Base-by-base conservation (phyloP, 805 yeast species). In the Lachancea fermentati region DNA sequence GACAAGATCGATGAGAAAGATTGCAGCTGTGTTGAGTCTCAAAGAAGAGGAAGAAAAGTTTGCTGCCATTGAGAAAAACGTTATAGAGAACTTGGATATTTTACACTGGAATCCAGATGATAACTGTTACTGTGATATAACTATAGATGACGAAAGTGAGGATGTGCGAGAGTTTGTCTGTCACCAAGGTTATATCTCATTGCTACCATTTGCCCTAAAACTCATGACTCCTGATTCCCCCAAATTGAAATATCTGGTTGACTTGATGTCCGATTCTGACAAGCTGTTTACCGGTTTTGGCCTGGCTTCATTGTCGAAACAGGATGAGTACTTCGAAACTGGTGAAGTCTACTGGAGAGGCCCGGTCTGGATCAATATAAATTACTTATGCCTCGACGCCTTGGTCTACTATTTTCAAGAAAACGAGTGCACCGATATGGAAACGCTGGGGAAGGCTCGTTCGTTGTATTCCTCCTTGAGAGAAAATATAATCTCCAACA, bases 271-370 rank as follows among this genome's bases (percentile, higher is more conserved):
- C 4, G 84, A 89, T 53, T 84, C 88, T 1, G 75, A 77, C 9
- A 79, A 81, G 52, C 63, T 93, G 39, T 89, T 93, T 84, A 65
- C 86, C 5, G 73, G 72, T 1, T 87, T 58, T 50, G 98, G 98
- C 11, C 67, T 93, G 28, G 71, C 96, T 47, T 84, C 95, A 0
- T 66, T 93, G 28, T 84, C 96, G 1, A 78, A 77, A 52, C 51
- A 69, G 4, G 89, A 85, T 51, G 66, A 66, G 15, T 65, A 55
- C 43, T 93, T 82, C 63, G 83, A 83, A 41, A 75, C 80, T 0
- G 91, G 73, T 5, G 98, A 93, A 56, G 81, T 91, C 62, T 93
- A 93, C 66, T 93, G 98, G 98, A 75, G 96, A 47, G 93, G 96
- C 1, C 86, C 94, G 14, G 72, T 93, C 19, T 93, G 97, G 97